A percentile compares a stretch with the other conserved stretches of the same genome.
These are phyloP conservation scores for peach (Prunus persica) DNA, from an alignment of 306 rosid genomes.

Conservation along the genomic window Prunus_persica_NCBIv2 NC_034010.1:2759501-2760000, in stretches of 20 bases:
- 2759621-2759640: constrained; percentile 4
- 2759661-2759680: background rate
- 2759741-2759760: background rate
- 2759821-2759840: no score
- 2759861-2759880: no score
- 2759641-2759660: background rate
- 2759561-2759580: background rate
- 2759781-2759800: background rate
- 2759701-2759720: background rate
- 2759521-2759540: background rate
- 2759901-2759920: no score
- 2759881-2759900: no score
- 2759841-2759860: no score
- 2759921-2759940: no score
- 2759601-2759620: background rate
- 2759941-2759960: no score
- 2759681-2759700: background rate
- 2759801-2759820: no score
- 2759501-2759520: background rate
- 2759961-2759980: no score
- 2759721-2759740: background rate
- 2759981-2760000: no score
- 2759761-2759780: background rate
- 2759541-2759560: constrained; percentile 1
- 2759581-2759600: background rate